These are phyloP conservation scores for Hapsidospora chrysogenum DNA, from an alignment of 495 filamentous ascomycete genomes.

Conservation along the genomic window DNA sequence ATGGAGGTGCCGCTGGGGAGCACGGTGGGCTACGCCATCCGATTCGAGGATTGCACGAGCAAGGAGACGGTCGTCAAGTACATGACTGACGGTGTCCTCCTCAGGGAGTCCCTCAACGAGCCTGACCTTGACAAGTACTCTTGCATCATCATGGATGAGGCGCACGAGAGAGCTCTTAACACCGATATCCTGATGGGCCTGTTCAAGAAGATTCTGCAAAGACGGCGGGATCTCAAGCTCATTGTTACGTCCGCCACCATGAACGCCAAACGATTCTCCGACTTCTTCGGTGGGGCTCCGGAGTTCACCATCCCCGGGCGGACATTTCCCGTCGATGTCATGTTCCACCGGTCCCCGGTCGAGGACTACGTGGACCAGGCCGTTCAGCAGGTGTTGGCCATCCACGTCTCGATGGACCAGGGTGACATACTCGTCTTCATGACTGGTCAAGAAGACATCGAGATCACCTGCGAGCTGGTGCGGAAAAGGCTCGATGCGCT, in stretches of 20 bases:
- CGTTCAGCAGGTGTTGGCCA: constrained; percentile 92
- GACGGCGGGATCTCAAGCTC: constrained; percentile 81
- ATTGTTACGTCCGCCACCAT: constrained; percentile 98
- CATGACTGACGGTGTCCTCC: constrained; percentile 95
- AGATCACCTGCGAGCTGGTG: constrained; percentile 84
- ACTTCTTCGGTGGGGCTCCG: constrained; percentile 94
- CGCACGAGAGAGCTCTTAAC: constrained; percentile 91
- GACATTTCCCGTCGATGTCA: constrained; percentile 93
- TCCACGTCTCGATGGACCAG: constrained; percentile 79
- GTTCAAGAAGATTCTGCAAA: constrained; percentile 87
- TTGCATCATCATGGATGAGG: constrained; percentile 99
- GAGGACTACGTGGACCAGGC: constrained; percentile 97
- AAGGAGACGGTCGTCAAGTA: constrained; percentile 94
- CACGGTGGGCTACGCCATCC: constrained; percentile 89
- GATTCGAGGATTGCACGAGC: constrained; percentile 96
- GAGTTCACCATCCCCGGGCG: constrained; percentile 94
- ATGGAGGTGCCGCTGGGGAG: constrained; percentile 94
- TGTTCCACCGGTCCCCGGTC: constrained; percentile 87
- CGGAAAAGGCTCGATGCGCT: constrained; percentile 78
- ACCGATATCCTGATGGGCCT: constrained; percentile 97
- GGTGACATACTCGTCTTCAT: constrained; percentile 98
- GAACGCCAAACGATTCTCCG: constrained; percentile 91
- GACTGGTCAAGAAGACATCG: constrained; percentile 98
- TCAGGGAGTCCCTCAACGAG: constrained; percentile 85
- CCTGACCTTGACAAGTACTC: constrained; percentile 91